Evolutionary conservation across 495 filamentous ascomycete species (phyloP), one percentile per base, ranked within the genome.

Genomic region (Penicillium daleae): DNA sequence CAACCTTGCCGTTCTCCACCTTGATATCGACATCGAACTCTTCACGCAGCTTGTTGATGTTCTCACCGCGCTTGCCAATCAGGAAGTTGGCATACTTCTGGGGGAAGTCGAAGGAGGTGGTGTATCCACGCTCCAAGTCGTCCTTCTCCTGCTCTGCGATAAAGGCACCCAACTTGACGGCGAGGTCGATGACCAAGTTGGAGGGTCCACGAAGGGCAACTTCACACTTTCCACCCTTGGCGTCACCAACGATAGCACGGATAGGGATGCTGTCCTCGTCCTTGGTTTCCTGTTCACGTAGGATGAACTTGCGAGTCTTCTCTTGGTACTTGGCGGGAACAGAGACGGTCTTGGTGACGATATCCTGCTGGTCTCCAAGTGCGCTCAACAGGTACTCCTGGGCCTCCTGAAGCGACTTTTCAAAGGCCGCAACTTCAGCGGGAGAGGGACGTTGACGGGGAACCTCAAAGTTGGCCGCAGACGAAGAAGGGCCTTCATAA

Each of bases 11-110:
- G 51, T 89, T 86, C 61, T 86, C 82, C 35, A 98, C 86, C 71
- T 96, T 91, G 66, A 99, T 97, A 48, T 98, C 95, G 33, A 99
- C 96, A 72, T 98, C 96, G 66, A 96, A 96, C 71, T 95, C 92
- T 33, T 98, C 95, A 19, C 93, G 90, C n/a, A 97, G 82, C 71
- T 96, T 93, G 62, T 91, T 92, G 77, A 98, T 95, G 74, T 94
- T 94, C 77, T 93, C 93, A 26, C 95, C 95, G 40, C 87, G 86
- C 73, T 90, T 92, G 60, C 95, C 95, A 65, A 99, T 97, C 19
- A 99, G 83, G 73, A 93, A 88, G 70, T 96, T 96, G 59, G 93
- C 92, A 64, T 87, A 96, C 74, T 97, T 96, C 67, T 95, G 89
- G 6, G 95, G 95, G 79, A 93, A 99, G 57, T 95, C 92, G 63